Conservation (phyloP, 768 basidiomycete species). For the Leccinum obscurum region DNA sequence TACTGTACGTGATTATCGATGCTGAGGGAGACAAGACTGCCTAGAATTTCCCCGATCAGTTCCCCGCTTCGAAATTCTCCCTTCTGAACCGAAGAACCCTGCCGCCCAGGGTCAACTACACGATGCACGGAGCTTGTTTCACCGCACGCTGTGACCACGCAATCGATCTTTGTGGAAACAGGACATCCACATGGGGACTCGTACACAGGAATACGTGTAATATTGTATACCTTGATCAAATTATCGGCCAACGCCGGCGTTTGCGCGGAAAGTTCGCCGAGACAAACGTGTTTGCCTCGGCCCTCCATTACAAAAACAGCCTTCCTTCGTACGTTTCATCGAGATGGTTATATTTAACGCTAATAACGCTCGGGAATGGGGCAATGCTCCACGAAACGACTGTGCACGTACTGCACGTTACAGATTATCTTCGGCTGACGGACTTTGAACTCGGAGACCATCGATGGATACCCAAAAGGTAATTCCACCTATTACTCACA, state of each 20-base stretch:
- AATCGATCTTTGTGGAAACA: background rate
- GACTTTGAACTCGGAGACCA: background rate
- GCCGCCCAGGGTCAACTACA: background rate
- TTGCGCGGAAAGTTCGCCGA: background rate
- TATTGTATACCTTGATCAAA: background rate
- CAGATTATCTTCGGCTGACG: background rate
- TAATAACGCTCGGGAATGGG: background rate
- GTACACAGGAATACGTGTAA: background rate
- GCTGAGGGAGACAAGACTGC: background rate
- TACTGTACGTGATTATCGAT: constrained; percentile 1
- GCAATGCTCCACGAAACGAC: too few species aligned
- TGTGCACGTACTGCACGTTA: too few species aligned
- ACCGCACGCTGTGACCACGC: background rate
- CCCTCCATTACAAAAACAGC: background rate
- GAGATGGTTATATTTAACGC: too few species aligned
- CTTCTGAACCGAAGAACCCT: background rate
- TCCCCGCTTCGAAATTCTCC: background rate
- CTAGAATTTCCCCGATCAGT: background rate
- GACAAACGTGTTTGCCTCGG: background rate
- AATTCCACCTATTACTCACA: background rate
- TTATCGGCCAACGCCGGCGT: background rate
- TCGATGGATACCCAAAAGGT: background rate
- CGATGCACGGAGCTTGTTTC: background rate
- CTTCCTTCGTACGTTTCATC: background rate
- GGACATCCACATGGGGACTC: background rate